These are phyloP conservation scores for Penicillium pulvis DNA, from an alignment of 495 filamentous ascomycete genomes.

Conservation along the genomic window DNA sequence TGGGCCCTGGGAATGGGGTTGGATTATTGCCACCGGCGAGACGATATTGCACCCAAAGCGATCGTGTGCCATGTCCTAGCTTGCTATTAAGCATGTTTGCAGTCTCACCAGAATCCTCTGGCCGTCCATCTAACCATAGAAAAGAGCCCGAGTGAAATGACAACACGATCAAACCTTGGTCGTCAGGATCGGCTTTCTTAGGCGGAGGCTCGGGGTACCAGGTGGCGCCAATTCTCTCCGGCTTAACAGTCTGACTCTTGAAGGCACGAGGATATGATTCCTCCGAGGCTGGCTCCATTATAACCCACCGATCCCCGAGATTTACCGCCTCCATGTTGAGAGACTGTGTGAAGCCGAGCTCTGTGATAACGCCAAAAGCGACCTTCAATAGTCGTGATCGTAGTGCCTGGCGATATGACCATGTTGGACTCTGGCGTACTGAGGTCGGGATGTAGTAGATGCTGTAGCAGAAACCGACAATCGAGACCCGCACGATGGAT, in stretches of 20 bases:
- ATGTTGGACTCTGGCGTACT: conserved; percentile 9
- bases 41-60: conserved; percentile 23
- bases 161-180: conserved; percentile 13
- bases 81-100: conserved; percentile 17
- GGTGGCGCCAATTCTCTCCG: conserved; percentile 18
- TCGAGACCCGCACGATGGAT: conserved; percentile 7
- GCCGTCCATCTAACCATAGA: conserved; percentile 17
- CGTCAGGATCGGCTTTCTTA: background rate
- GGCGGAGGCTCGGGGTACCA: conserved; percentile 20
- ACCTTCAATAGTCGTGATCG: conserved; percentile 10
- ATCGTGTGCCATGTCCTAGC: conserved; percentile 12
- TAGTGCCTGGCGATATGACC: conserved; percentile 18
- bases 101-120: conserved; percentile 12
- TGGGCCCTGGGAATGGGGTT: conserved; percentile 12
- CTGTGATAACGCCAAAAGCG: conserved; percentile 5
- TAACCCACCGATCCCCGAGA: conserved; percentile 14
- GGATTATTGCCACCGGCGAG: conserved; percentile 15
- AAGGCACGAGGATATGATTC: conserved; percentile 11
- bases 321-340: conserved; percentile 12
- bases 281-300: conserved; percentile 14
- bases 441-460: conserved; percentile 12
- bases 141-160: conserved; percentile 22
- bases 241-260: conserved; percentile 12
- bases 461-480: conserved; percentile 15
- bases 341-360: conserved; percentile 20